Evolutionary conservation across 2,329 filamentous ascomycete species (phyloP).

Genomic region (Cercospora zeae-maydis): DNA sequence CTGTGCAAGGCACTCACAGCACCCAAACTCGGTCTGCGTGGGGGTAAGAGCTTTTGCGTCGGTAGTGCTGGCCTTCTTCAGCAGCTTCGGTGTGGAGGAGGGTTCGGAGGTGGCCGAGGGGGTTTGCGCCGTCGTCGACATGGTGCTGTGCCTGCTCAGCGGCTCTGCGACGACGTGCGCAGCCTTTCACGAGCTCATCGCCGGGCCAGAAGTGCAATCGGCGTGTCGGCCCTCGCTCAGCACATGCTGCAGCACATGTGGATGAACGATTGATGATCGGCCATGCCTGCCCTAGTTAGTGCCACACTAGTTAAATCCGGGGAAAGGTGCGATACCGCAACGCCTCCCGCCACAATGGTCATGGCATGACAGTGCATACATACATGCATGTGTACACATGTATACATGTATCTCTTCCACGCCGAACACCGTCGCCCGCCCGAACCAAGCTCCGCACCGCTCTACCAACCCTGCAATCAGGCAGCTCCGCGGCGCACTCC

Average conservation of each 20-base stretch:
- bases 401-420: not conserved
- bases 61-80: constrained; percentile 32
- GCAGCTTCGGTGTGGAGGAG: constrained; percentile 40
- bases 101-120: constrained; percentile 38
- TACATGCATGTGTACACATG: not conserved
- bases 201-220: not conserved
- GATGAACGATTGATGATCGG: not conserved
- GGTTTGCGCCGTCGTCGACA: constrained; percentile 37
- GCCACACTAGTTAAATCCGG: constrained; percentile 2
- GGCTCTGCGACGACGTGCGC: not conserved
- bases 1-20: constrained; percentile 14
- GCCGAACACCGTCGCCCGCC: not conserved
- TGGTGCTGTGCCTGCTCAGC: not conserved
- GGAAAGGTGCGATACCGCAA: not conserved
- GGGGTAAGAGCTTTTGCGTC: constrained; percentile 40
- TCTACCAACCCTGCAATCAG: not conserved
- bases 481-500: not conserved
- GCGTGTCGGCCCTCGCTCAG: not conserved
- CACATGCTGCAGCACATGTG: not conserved
- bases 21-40: constrained; percentile 28
- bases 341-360: constrained; percentile 5
- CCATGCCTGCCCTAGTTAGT: constrained; percentile 1
- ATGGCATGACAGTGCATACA: constrained; percentile 1
- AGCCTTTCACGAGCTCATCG: not conserved
- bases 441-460: too few relatives aligned